phyloP scores from a whole-genome alignment of 768 basidiomycete species.

The Lactifluus hygrophoroides region DNA sequence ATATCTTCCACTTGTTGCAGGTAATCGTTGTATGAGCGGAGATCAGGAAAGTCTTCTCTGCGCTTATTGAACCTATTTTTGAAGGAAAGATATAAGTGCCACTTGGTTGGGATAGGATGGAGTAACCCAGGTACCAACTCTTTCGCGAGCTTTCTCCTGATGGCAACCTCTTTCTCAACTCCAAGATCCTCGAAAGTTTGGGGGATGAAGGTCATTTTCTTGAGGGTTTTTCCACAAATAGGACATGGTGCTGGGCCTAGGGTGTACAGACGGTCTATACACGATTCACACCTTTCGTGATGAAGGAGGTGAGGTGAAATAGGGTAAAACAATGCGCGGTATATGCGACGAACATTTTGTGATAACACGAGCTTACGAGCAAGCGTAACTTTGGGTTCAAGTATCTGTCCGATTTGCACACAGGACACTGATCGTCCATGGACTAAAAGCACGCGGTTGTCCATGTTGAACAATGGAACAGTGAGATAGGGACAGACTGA shows the following conservation, averaged over 20 bases:
- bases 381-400: conserved; percentile 90
- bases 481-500: conserved; percentile 31
- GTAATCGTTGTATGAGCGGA: conserved; percentile 86
- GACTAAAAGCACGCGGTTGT: conserved; percentile 36
- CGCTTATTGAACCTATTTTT: conserved; percentile 82
- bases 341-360: conserved; percentile 71
- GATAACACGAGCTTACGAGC: conserved; percentile 93
- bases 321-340: neutral
- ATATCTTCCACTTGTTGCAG: conserved; percentile 95
- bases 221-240: conserved; percentile 75
- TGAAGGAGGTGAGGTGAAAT: neutral
- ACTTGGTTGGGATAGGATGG: neutral
- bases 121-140: conserved; percentile 45
- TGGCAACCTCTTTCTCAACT: conserved; percentile 91
- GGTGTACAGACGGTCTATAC: conserved; percentile 93
- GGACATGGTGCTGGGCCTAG: conserved; percentile 96
- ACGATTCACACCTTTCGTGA: conserved; percentile 82
- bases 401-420: conserved; percentile 95
- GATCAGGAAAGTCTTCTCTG: conserved; percentile 76
- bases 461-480: conserved; percentile 1
- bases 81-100: neutral
- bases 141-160: conserved; percentile 80
- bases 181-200: conserved; percentile 90
- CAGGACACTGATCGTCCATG: conserved; percentile 92
- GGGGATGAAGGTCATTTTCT: conserved; percentile 91